Evolutionary conservation across 2,329 filamentous ascomycete species (phyloP).

Genomic region (Zymoseptoria crescenta): DNA sequence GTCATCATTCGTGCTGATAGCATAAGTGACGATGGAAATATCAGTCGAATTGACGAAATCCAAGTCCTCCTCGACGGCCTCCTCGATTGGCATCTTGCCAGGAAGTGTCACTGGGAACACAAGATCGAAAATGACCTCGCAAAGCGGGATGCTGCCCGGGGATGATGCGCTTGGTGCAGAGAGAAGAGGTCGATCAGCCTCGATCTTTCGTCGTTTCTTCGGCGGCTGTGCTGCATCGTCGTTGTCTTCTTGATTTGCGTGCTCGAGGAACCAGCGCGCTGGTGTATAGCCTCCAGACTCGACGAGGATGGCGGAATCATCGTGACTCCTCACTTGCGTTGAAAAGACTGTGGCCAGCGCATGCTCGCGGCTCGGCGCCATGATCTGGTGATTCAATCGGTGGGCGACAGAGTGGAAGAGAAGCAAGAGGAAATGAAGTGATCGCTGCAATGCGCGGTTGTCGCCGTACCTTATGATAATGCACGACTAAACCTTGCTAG

Average conservation of each 20-base stretch:
- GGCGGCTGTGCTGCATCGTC: slow-evolving; percentile 11
- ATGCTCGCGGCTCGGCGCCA: slow-evolving; percentile 17
- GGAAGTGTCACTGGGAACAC: slow-evolving; percentile 20
- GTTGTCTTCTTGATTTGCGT: slow-evolving; percentile 9
- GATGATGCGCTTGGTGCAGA: background rate
- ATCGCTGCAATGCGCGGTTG: background rate
- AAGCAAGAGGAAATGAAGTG: background rate
- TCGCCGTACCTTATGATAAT: background rate
- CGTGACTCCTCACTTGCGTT: slow-evolving; percentile 20
- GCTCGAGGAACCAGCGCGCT: slow-evolving; percentile 25
- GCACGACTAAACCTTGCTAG: background rate
- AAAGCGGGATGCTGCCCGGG: slow-evolving; percentile 18
- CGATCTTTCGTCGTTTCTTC: slow-evolving; percentile 19
- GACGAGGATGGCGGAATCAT: slow-evolving; percentile 22
- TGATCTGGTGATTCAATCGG: background rate
- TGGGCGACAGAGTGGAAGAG: background rate
- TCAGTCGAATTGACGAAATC: slow-evolving; percentile 14
- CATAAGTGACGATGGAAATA: slow-evolving; percentile 14
- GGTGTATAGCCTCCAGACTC: slow-evolving; percentile 28
- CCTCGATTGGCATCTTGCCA: slow-evolving; percentile 1
- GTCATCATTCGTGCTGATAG: slow-evolving; percentile 12
- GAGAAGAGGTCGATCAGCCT: background rate
- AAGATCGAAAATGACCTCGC: slow-evolving; percentile 22
- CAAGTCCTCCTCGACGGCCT: slow-evolving; percentile 15
- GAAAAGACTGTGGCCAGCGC: slow-evolving; percentile 20